Conservation (phyloP, 2,329 filamentous ascomycete species). For the Akanthomyces muscarius region DNA sequence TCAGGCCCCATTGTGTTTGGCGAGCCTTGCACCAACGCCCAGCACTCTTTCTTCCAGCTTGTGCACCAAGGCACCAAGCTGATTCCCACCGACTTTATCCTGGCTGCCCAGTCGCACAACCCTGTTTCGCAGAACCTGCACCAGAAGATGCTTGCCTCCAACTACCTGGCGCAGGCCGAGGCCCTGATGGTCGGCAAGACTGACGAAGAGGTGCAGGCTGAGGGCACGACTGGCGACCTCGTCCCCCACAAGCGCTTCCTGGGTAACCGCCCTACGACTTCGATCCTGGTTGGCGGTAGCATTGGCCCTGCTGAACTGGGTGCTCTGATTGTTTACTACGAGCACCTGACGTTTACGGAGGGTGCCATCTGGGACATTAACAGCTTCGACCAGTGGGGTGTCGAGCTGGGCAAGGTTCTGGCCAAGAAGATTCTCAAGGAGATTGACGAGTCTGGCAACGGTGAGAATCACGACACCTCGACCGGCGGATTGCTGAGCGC, state of each 20-base stretch:
- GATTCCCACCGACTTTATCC: slow-evolving; percentile 96
- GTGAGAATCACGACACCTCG: slow-evolving; percentile 74
- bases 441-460: slow-evolving; percentile 72
- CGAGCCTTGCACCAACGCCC: slow-evolving; percentile 96
- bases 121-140: slow-evolving; percentile 87
- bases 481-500: slow-evolving; percentile 86
- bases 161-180: slow-evolving; percentile 87
- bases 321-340: slow-evolving; percentile 96
- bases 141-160: slow-evolving; percentile 92
- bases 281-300: slow-evolving; percentile 81
- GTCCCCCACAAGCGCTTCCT: slow-evolving; percentile 99
- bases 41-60: slow-evolving; percentile 99
- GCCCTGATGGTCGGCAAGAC: slow-evolving; percentile 90
- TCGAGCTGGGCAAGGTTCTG: slow-evolving; percentile 93
- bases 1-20: slow-evolving; percentile 84
- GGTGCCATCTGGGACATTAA: slow-evolving; percentile 99
- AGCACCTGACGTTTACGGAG: slow-evolving; percentile 97
- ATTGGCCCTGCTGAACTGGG: slow-evolving; percentile 93
- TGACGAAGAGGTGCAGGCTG: slow-evolving; percentile 70
- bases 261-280: slow-evolving; percentile 94
- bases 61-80: slow-evolving; percentile 99
- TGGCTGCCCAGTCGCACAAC: slow-evolving; percentile 96
- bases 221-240: slow-evolving; percentile 68
- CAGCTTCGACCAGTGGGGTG: slow-evolving; percentile 99
- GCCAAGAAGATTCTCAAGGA: slow-evolving; percentile 89